phyloP scores from a whole-genome alignment of 495 filamentous ascomycete species.

The Arthonia radiata region DNA sequence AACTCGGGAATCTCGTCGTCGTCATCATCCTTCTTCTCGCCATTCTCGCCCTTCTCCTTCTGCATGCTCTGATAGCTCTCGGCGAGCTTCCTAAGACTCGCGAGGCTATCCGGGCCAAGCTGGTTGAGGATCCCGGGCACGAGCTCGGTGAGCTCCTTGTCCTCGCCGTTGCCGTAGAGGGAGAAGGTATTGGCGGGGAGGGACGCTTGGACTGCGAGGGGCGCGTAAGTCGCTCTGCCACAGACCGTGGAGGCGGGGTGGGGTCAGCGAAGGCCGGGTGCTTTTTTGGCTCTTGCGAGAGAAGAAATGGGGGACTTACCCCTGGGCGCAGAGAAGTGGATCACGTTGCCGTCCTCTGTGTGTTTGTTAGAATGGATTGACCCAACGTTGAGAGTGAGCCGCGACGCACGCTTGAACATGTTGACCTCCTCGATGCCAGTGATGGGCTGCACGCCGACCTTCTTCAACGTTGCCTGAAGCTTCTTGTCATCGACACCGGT shows the following conservation, averaged over 20 bases:
- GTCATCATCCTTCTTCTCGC: conserved; percentile 51
- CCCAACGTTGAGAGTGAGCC: conserved; percentile 21
- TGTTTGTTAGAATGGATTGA: conserved; percentile 99
- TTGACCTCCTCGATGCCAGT: no score
- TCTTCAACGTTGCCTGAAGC: conserved; percentile 82
- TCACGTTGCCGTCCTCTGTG: conserved; percentile 98
- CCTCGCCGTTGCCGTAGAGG: conserved; percentile 95
- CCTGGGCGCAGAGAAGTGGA: conserved; percentile 93
- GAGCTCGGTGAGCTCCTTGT: conserved; percentile 98
- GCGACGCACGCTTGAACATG: no score
- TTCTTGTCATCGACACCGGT: conserved; percentile 95
- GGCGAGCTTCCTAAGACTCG: conserved; percentile 87
- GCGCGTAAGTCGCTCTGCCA: background rate
- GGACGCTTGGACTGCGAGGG: conserved; percentile 60
- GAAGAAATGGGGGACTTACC: conserved; percentile 42
- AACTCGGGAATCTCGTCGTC: conserved; percentile 84
- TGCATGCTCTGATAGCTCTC: conserved; percentile 99
- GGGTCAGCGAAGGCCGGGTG: no score
- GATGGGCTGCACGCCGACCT: conserved; percentile 79
- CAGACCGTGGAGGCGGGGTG: no score
- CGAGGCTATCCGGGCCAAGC: conserved; percentile 92
- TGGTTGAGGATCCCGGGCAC: conserved; percentile 99
- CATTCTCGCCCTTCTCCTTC: conserved; percentile 58
- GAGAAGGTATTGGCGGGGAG: conserved; percentile 96
- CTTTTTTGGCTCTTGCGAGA: no score